Conservation (phyloP, 345 rosid species). For the Conringia planisiliqua region DNA sequence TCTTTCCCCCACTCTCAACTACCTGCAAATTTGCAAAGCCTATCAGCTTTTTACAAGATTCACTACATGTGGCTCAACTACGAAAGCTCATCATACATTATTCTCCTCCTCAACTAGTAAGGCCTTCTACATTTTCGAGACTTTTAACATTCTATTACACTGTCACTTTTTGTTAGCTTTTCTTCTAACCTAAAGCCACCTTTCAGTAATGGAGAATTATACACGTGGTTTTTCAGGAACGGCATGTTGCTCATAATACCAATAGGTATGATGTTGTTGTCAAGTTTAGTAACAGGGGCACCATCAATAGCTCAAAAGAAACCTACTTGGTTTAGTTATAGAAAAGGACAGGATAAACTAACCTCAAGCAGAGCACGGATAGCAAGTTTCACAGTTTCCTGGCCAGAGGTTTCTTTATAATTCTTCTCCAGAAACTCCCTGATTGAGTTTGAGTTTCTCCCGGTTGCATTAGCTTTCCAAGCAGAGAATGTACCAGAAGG, state of each 20-base stretch:
- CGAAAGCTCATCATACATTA: slow-evolving; percentile 8
- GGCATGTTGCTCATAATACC: not conserved
- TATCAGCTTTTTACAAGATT: not conserved
- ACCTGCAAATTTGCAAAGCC: slow-evolving; percentile 45
- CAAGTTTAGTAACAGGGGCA: not conserved
- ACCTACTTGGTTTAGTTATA: not conserved
- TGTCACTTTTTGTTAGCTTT: not conserved
- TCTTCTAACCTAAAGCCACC: not conserved
- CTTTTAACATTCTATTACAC: not conserved
- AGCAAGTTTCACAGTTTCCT: slow-evolving; percentile 84
- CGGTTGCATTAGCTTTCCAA: slow-evolving; percentile 97
- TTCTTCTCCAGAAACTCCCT: slow-evolving; percentile 89
- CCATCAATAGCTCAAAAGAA: not conserved
- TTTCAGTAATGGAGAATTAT: not conserved
- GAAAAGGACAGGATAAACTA: slow-evolving; percentile 22
- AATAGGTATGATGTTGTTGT: not conserved
- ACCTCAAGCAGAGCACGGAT: slow-evolving; percentile 94
- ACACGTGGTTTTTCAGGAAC: not conserved
- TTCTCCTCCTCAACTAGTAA: not conserved
- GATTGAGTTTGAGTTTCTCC: slow-evolving; percentile 87
- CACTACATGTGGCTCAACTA: not conserved
- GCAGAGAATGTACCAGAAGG: slow-evolving; percentile 96
- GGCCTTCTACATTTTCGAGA: not conserved
- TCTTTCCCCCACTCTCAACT: slow-evolving; percentile 97
- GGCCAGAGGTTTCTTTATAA: slow-evolving; percentile 78